Conservation (phyloP, 1,284 basidiomycete species). For the Chalciporus sp. region DNA sequence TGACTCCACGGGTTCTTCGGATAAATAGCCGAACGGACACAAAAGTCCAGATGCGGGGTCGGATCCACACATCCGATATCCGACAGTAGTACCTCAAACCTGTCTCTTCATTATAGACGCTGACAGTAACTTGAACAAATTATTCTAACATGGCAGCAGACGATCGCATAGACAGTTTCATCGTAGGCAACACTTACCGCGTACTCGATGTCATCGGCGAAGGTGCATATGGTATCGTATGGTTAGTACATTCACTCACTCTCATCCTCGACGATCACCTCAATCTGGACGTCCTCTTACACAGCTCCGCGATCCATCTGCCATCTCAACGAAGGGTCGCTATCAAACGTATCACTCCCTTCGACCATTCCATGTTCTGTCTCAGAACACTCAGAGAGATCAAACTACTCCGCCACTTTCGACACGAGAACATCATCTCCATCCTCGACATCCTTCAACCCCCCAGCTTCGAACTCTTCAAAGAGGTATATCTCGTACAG, state of each 20-base stretch:
- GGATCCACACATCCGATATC: conserved; percentile 24
- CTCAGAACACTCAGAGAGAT: conserved; percentile 85
- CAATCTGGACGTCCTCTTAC: conserved; percentile 6
- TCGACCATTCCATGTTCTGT: conserved; percentile 89
- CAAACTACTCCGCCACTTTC: conserved; percentile 64
- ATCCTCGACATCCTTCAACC: conserved; percentile 80
- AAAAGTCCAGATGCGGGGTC: background rate
- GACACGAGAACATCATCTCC: conserved; percentile 68
- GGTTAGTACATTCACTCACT: conserved; percentile 33
- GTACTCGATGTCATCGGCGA: conserved; percentile 90
- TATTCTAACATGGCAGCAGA: conserved; percentile 30
- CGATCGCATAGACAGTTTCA: conserved; percentile 31
- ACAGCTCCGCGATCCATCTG: conserved; percentile 68
- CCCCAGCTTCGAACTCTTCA: conserved; percentile 65
- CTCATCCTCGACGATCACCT: background rate
- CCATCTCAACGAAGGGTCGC: conserved; percentile 70
- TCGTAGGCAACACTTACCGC: conserved; percentile 66
- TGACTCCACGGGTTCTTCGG: too few species aligned
- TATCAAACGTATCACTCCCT: conserved; percentile 83
- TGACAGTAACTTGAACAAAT: too few species aligned
- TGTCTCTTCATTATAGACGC: too few species aligned
- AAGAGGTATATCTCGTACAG: conserved; percentile 86
- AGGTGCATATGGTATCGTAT: conserved; percentile 87
- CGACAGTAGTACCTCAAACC: conserved; percentile 15
- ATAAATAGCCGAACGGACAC: background rate